Percentiles rank a stretch among this genome's conserved stretches.
phyloP scores from a whole-genome alignment of 352 stramenopile species.

The Hyaloperonospora brassicae region DNA sequence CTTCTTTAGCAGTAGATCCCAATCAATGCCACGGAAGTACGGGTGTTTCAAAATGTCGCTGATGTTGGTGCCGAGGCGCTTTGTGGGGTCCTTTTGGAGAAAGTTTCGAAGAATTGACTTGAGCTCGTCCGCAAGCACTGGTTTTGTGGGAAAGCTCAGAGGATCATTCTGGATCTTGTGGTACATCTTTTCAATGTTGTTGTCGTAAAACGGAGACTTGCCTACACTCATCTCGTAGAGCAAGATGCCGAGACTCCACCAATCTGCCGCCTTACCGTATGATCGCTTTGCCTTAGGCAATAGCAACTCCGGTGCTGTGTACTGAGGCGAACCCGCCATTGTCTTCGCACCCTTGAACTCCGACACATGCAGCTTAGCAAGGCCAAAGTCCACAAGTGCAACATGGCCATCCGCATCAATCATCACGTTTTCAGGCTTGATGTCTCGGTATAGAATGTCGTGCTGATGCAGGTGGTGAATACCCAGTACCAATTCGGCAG shows the following conservation, averaged over 20 bases:
- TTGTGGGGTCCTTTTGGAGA: conserved; percentile 81
- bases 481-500: conserved; percentile 87
- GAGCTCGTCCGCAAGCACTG: conserved; percentile 54
- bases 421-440: conserved; percentile 96
- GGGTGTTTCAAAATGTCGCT: conserved; percentile 78
- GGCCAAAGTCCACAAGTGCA: conserved; percentile 91
- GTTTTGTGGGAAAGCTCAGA: conserved; percentile 72
- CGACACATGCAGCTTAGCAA: conserved; percentile 90
- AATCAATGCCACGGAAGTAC: conserved; percentile 77
- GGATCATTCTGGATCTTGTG: conserved; percentile 86
- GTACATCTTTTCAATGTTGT: conserved; percentile 93
- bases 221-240: conserved; percentile 91
- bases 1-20: conserved; percentile 79
- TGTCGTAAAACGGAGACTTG: conserved; percentile 90
- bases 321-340: conserved; percentile 83
- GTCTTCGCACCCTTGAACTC: conserved; percentile 86
- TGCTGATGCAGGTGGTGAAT: conserved; percentile 91
- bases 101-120: conserved; percentile 78
- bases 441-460: conserved; percentile 94
- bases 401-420: conserved; percentile 94
- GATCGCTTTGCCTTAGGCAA: conserved; percentile 80
- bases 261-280: conserved; percentile 84
- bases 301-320: conserved; percentile 78
- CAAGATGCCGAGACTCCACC: conserved; percentile 87
- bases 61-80: conserved; percentile 83